Evolutionary conservation across 176 grass and related monocot genomes (phyloP), one percentile per base, ranked within the genome.

Genomic region (Cenchrus fungigraminus): DNA sequence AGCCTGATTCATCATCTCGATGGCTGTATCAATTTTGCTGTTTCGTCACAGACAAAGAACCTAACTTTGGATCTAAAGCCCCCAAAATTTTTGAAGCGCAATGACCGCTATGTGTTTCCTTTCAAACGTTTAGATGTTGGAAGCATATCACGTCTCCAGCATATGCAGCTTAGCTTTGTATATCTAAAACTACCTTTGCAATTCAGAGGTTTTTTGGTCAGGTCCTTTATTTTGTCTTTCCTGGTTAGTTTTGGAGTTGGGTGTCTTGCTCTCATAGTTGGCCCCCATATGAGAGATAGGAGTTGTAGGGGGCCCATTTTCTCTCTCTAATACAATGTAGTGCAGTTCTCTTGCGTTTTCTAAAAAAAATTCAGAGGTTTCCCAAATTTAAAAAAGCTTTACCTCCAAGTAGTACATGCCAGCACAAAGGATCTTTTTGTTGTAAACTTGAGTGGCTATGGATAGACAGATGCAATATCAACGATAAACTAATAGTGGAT

Each of bases 1-100:
- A 13, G 20, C 11, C 10, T 46, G 4, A 17, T 25, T 46, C 4
- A 25, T 43, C 42, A 71, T 25, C 9, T 71, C 20, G 20, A 71
- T 25, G 10, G 1, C 13, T 71, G 43, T 43, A 40, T 71, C 9
- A 3, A 3, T 49, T 71, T 71, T 49, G 43, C 68, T 6, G 44
- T n/a, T 1, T 20, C 66, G 3, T 71, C 68, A 22, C 6, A 9
- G 9, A 61, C 56, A 58, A 78, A 78, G 53, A 78, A 62, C 34
- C 55, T 78, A 22, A 63, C 43, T 16, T 10, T 63, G 12, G 43
- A 79, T 68, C 16, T 81, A 34, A 68, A 80, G 16, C 78, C 75
- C 1, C 0, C 2, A 29, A 0, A 0, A 2, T 62, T 28, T 8
- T n/a, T 0, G 6, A 9, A 50, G 0, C 13, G 1, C 4, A 20